Evolutionary conservation across 1,284 basidiomycete genomes (phyloP).

Genomic region (Grifola frondosa): DNA sequence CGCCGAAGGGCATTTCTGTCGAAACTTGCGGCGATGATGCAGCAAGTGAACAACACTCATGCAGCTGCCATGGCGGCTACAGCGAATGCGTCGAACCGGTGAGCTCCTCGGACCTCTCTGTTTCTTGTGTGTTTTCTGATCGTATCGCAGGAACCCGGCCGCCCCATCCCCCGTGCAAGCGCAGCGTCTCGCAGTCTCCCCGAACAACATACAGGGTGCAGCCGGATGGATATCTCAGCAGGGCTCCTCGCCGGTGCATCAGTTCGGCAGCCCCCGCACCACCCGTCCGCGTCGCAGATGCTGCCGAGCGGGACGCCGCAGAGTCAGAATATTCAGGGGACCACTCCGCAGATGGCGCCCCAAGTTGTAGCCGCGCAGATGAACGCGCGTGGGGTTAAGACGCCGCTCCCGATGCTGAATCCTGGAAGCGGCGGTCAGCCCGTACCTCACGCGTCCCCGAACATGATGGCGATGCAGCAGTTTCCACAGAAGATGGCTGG

Average conservation of each 20-base stretch:
- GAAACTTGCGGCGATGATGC: slow-evolving; percentile 2
- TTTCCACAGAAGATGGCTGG: slow-evolving; percentile 2
- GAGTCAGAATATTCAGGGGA: slow-evolving; percentile 12
- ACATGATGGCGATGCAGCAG: slow-evolving; percentile 7
- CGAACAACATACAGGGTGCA: slow-evolving; percentile 12
- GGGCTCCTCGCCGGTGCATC: slow-evolving; percentile 8
- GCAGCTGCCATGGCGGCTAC: neutral
- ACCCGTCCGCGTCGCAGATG: slow-evolving; percentile 7
- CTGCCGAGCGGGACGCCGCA: slow-evolving; percentile 12
- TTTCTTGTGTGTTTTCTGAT: neutral
- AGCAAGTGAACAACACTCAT: neutral
- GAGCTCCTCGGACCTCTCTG: neutral
- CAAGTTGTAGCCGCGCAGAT: slow-evolving; percentile 14
- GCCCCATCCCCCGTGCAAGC: slow-evolving; percentile 12
- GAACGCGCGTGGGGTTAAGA: slow-evolving; percentile 13
- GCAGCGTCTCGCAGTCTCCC: slow-evolving; percentile 8
- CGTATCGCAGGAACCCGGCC: slow-evolving; percentile 7
- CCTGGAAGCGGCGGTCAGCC: slow-evolving; percentile 5
- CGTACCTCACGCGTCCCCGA: slow-evolving; percentile 10
- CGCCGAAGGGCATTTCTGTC: slow-evolving; percentile 1
- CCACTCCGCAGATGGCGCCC: slow-evolving; percentile 18
- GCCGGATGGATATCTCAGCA: slow-evolving; percentile 17
- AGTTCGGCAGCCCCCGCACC: slow-evolving; percentile 14
- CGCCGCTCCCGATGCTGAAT: slow-evolving; percentile 13
- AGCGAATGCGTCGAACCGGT: slow-evolving; percentile 10